Evolutionary conservation across 352 stramenopile genomes (phyloP).

Genomic region (Phytophthora pinifolia): DNA sequence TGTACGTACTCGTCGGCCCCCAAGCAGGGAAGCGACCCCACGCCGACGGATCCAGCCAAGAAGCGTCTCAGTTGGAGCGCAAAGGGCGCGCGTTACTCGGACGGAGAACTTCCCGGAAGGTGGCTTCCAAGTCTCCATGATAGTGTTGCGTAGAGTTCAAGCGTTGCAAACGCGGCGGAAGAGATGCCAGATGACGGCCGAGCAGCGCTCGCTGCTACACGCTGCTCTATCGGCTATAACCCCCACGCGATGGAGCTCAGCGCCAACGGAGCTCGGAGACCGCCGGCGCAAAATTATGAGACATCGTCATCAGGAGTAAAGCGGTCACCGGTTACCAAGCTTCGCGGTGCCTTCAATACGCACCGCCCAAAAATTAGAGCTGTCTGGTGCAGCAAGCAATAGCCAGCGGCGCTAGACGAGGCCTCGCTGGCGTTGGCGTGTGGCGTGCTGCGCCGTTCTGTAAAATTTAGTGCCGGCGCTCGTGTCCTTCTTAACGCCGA

Average conservation of each 20-base stretch:
- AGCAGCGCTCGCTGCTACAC: background rate
- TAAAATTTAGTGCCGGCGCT: background rate
- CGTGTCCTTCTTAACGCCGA: conserved; percentile 1
- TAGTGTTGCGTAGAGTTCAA: conserved; percentile 28
- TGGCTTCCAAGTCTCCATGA: background rate
- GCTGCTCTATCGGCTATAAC: conserved; percentile 2
- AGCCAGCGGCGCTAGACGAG: conserved; percentile 24
- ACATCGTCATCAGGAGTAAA: conserved; percentile 18
- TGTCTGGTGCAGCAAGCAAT: conserved; percentile 10
- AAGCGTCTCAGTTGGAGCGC: conserved; percentile 1
- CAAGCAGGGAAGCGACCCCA: conserved; percentile 25
- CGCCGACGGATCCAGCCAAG: conserved; percentile 15
- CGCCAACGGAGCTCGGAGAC: no score
- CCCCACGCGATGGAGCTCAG: background rate
- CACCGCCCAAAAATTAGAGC: no score
- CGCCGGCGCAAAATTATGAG: no score
- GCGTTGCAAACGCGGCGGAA: conserved; percentile 26
- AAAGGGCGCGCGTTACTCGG: conserved; percentile 31
- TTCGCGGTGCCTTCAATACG: no score
- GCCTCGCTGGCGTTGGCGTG: conserved; percentile 7
- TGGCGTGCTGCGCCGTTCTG: background rate
- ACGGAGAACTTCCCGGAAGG: conserved; percentile 29
- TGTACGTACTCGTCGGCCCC: conserved; percentile 6
- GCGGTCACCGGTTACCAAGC: conserved; percentile 22
- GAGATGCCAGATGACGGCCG: conserved; percentile 17